Base-by-base conservation (phyloP, 441 rosid genomes). In the Adansonia grandidieri region DNA sequence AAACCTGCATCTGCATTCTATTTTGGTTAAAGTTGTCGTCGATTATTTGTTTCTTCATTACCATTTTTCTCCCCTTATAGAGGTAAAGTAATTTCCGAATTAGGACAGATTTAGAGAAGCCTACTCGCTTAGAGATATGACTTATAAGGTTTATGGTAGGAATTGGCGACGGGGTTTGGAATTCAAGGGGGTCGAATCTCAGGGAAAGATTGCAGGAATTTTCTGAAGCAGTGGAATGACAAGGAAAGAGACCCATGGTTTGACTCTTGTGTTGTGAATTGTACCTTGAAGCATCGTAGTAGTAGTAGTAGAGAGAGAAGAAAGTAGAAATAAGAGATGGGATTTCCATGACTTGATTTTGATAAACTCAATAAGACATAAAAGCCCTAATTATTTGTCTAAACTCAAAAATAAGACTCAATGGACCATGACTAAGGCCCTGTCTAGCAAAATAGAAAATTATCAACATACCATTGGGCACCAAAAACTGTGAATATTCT, bases 141-240 rank as follows among this genome's bases (percentile, higher is more conserved):
- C 40, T 68, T 47, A 44, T 63, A 32, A 13, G 72, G 72, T 45
- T 68, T 68, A 9, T 20, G 53, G 58, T 48, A 22, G 57, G 58
- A 69, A 68, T 20, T 11, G 11, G 40, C 4, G 51, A 44, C 20
- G 17, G 17, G 17, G n/a, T 20, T 68, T 2, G 40, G 73, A 7
- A 47, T 15, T 48, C n/a, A 65, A 65, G 13, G 58, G 42, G 5
- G 37, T 6, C 0, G 0, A 17, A 22, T 69, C 0, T 48, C 19
- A 6, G 19, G 11, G 57, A 22, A 69, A 48, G 40, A 13, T 48
- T 48, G 56, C 69, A 14, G 11, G 42, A 20, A 48, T 48, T 40
- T 65, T 65, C 14, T 65, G 14, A 28, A 28, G 53, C 42, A 11
- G 40, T 28, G 66, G 66, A 62, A 62, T 28, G 66, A 44, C 15